These are phyloP conservation scores for Kodamaea kakaduensis DNA, from an alignment of 805 yeast genomes.

Conservation along the genomic window DNA sequence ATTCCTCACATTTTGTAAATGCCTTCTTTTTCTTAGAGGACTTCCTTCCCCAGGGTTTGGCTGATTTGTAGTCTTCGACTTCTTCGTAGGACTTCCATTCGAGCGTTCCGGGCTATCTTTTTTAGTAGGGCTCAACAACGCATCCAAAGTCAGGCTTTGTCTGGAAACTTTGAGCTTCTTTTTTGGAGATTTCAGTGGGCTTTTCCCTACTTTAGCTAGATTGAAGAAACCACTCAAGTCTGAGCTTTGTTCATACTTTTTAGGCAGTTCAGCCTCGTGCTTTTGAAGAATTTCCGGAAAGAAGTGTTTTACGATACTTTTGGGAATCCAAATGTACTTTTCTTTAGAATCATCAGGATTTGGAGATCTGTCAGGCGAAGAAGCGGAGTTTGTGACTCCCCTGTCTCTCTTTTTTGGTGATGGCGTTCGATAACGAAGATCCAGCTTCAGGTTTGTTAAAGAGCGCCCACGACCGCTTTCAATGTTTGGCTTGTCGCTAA, in stretches of 20 bases:
- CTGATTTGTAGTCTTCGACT: no score
- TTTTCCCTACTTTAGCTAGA: neutral
- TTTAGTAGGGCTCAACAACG: constrained; percentile 1
- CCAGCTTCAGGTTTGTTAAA: no score
- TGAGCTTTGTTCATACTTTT: constrained; percentile 1
- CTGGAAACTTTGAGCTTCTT: constrained; percentile 2
- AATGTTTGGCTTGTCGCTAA: no score
- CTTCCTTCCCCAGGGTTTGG: no score
- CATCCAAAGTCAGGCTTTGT: constrained; percentile 9
- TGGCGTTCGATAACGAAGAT: neutral
- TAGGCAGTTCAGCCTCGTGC: neutral
- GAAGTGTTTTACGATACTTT: constrained; percentile 3
- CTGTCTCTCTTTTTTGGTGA: neutral
- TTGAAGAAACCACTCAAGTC: constrained; percentile 3
- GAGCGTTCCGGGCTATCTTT: no score
- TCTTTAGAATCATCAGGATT: no score
- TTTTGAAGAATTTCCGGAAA: neutral
- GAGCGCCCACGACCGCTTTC: no score
- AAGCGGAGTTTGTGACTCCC: neutral
- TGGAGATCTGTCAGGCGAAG: no score
- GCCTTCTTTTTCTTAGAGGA: no score
- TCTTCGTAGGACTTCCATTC: no score
- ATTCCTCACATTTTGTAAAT: no score
- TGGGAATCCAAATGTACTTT: constrained; percentile 1
- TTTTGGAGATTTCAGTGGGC: constrained; percentile 1